Conservation (phyloP, 2,329 filamentous ascomycete genomes). For the Diaporthe australafricana region DNA sequence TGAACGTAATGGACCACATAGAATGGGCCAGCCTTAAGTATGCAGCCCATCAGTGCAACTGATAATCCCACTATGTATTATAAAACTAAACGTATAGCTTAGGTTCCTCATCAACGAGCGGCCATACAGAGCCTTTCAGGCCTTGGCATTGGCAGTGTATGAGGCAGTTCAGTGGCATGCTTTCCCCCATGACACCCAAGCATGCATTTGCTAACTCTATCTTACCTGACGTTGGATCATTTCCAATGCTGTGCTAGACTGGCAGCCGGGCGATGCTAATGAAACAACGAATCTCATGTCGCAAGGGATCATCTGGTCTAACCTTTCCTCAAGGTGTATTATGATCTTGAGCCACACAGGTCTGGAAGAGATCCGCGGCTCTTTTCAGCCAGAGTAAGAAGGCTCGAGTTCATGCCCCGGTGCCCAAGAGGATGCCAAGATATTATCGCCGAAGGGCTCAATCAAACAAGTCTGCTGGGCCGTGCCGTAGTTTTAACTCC, state of each 20-base stretch:
- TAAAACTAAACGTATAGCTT: neutral
- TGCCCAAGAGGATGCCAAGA: conserved; percentile 8
- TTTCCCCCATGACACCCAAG: neutral
- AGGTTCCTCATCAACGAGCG: neutral
- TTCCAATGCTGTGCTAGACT: neutral
- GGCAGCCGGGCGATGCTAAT: neutral
- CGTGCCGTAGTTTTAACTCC: neutral
- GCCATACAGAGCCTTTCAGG: neutral
- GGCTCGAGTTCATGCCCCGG: neutral
- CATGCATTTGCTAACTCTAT: neutral
- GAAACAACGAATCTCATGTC: neutral
- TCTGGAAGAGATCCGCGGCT: neutral
- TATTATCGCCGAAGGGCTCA: neutral
- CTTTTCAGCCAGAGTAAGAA: neutral
- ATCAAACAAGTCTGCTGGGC: neutral
- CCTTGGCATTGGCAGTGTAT: neutral
- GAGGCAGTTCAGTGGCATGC: neutral
- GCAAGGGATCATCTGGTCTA: neutral
- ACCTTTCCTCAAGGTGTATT: neutral
- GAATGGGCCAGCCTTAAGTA: neutral
- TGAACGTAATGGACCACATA: no score
- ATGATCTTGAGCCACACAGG: neutral
- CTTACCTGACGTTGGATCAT: neutral
- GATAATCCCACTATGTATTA: no score
- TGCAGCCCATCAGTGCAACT: neutral